Conservation (phyloP, 208 protist genomes). For the Plasmodiophora brassicae region DNA sequence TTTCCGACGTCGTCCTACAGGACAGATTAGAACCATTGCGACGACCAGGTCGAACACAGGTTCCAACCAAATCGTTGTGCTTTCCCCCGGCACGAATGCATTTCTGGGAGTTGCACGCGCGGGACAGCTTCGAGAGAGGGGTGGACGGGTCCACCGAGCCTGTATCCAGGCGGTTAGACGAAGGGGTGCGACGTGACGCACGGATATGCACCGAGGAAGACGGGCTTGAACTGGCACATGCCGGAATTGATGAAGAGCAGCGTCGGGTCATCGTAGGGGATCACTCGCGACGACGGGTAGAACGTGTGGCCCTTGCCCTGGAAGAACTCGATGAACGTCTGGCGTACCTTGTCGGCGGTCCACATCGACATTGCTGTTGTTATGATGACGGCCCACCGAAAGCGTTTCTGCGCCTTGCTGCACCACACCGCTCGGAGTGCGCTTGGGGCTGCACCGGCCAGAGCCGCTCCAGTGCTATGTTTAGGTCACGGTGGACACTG, state of each 20-base stretch:
- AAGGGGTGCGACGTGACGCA: slow-evolving; percentile 49
- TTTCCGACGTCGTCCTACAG: slow-evolving; percentile 90
- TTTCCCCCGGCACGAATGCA: slow-evolving; percentile 99
- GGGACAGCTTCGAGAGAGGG: slow-evolving; percentile 80
- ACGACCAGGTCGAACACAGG: not conserved
- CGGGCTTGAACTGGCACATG: slow-evolving; percentile 89
- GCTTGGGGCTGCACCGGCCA: too few relatives aligned
- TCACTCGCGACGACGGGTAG: slow-evolving; percentile 78
- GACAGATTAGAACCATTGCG: not conserved
- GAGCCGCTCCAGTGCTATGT: too few relatives aligned
- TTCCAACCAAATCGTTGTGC: slow-evolving; percentile 88
- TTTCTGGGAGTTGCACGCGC: slow-evolving; percentile 93
- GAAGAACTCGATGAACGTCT: slow-evolving; percentile 67
- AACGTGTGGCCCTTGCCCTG: slow-evolving; percentile 77
- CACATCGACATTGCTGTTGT: too few relatives aligned
- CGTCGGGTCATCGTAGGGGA: slow-evolving; percentile 93
- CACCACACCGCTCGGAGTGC: too few relatives aligned
- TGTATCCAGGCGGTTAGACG: not conserved
- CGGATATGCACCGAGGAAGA: slow-evolving; percentile 95
- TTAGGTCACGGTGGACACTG: too few relatives aligned
- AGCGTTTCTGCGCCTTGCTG: too few relatives aligned
- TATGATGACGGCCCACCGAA: too few relatives aligned
- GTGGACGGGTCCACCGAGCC: slow-evolving; percentile 71
- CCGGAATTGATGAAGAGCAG: slow-evolving; percentile 97
- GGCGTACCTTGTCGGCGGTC: slow-evolving; percentile 40